phyloP scores from a whole-genome alignment of 2,329 filamentous ascomycete genomes.

The Diaporthe vexans region DNA sequence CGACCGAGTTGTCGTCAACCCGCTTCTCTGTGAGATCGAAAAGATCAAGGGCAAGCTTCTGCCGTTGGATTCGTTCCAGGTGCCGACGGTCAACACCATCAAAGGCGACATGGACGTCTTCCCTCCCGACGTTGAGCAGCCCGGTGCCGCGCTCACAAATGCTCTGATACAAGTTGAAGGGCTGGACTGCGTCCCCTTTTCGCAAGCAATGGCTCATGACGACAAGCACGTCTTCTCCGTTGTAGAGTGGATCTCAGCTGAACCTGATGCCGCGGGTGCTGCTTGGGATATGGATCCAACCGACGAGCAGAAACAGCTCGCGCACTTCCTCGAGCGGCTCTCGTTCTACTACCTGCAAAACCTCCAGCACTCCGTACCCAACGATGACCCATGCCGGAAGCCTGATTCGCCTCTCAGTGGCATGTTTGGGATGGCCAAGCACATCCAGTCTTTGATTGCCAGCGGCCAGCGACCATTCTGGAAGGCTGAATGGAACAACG shows the following conservation, averaged over 20 bases:
- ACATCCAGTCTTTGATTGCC: background rate
- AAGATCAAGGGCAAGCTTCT: background rate
- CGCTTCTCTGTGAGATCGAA: background rate
- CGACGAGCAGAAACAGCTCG: background rate
- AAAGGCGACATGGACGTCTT: constrained; percentile 21
- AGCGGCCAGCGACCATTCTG: background rate
- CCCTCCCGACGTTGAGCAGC: constrained; percentile 2
- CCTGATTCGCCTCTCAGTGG: background rate
- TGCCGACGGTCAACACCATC: background rate
- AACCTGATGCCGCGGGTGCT: background rate
- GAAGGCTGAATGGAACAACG: background rate
- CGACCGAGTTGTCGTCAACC: background rate
- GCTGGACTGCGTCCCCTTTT: background rate
- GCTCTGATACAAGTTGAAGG: constrained; percentile 11
- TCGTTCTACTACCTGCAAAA: background rate
- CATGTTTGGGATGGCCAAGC: background rate
- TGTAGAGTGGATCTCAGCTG: background rate
- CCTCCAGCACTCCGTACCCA: background rate
- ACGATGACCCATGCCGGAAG: background rate
- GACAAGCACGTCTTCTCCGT: background rate
- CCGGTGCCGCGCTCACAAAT: background rate
- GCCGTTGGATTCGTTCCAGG: background rate
- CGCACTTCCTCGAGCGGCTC: constrained; percentile 1
- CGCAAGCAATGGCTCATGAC: background rate
- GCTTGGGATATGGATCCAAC: background rate